Conservation (phyloP, 805 yeast genomes). For the Monosporozyma aerobia region DNA sequence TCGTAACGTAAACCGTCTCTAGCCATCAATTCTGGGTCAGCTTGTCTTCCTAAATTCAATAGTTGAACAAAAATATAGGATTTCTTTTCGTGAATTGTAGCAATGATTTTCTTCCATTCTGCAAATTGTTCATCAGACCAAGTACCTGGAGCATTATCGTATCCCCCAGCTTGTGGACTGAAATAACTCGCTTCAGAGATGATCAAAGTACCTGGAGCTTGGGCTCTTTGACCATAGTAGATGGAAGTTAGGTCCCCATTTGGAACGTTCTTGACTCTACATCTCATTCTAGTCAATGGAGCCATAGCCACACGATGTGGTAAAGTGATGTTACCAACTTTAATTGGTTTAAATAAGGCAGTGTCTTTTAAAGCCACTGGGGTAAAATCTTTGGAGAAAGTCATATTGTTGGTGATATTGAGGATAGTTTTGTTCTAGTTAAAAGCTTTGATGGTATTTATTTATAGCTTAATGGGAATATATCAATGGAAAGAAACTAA, state of each 20-base stretch:
- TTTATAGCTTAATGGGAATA: background rate
- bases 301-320: slow-evolving; percentile 34
- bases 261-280: slow-evolving; percentile 33
- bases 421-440: background rate
- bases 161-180: slow-evolving; percentile 34
- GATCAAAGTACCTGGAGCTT: slow-evolving; percentile 41
- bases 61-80: slow-evolving; percentile 40
- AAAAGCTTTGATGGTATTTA: background rate
- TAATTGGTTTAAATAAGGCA: slow-evolving; percentile 36
- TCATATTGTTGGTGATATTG: background rate
- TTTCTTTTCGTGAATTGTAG: slow-evolving; percentile 41
- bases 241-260: slow-evolving; percentile 35
- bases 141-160: slow-evolving; percentile 40
- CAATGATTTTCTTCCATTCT: slow-evolving; percentile 42
- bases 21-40: slow-evolving; percentile 30
- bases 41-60: slow-evolving; percentile 42
- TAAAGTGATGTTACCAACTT: slow-evolving; percentile 33
- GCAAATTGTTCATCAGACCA: slow-evolving; percentile 37
- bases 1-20: slow-evolving; percentile 31
- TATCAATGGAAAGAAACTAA: background rate
- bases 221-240: slow-evolving; percentile 48
- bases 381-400: slow-evolving; percentile 16
- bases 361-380: slow-evolving; percentile 28
- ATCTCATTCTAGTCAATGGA: slow-evolving; percentile 40
- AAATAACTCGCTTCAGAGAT: slow-evolving; percentile 51